Evolutionary conservation across 768 basidiomycete genomes (phyloP).

Genomic region (Nidularia sp.): DNA sequence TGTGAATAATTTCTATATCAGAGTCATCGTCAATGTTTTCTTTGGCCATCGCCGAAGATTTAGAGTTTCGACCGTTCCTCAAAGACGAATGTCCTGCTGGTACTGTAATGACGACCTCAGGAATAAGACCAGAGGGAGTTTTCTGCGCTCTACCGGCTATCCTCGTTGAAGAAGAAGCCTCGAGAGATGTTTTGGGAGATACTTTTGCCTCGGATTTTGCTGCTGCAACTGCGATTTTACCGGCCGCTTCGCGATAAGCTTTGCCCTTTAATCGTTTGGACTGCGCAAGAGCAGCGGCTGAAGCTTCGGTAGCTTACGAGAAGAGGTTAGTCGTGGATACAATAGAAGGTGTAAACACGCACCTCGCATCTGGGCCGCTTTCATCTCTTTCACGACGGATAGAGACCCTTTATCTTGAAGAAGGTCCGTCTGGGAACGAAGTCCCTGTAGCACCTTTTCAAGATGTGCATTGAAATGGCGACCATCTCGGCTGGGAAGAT

Average conservation of each 20-base stretch:
- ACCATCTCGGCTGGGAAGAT: constrained; percentile 73
- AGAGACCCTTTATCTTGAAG: constrained; percentile 62
- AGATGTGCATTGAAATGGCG: constrained; percentile 88
- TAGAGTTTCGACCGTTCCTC: constrained; percentile 15
- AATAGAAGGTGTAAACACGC: constrained; percentile 12
- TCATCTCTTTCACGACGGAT: constrained; percentile 62
- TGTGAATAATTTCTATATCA: constrained; percentile 29
- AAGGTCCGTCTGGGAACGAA: constrained; percentile 65
- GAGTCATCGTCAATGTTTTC: constrained; percentile 26
- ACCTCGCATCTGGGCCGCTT: constrained; percentile 59
- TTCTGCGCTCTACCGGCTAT: constrained; percentile 12
- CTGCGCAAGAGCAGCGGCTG: constrained; percentile 36
- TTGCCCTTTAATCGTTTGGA: constrained; percentile 76
- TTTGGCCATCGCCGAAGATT: constrained; percentile 26
- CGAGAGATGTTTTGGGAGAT: constrained; percentile 3
- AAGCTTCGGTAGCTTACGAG: constrained; percentile 45
- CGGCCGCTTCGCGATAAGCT: constrained; percentile 60
- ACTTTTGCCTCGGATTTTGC: neutral
- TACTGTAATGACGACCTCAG: constrained; percentile 57
- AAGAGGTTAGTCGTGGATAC: constrained; percentile 4
- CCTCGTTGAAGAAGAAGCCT: constrained; percentile 3
- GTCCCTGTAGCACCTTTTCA: constrained; percentile 50
- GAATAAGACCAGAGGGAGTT: constrained; percentile 33
- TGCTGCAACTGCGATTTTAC: constrained; percentile 22
- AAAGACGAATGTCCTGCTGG: constrained; percentile 13